A percentile compares a stretch with the other conserved stretches of the same genome.
Evolutionary conservation across 2,329 filamentous ascomycete genomes (phyloP).

Genomic region (Paracamarosporium sp.): DNA sequence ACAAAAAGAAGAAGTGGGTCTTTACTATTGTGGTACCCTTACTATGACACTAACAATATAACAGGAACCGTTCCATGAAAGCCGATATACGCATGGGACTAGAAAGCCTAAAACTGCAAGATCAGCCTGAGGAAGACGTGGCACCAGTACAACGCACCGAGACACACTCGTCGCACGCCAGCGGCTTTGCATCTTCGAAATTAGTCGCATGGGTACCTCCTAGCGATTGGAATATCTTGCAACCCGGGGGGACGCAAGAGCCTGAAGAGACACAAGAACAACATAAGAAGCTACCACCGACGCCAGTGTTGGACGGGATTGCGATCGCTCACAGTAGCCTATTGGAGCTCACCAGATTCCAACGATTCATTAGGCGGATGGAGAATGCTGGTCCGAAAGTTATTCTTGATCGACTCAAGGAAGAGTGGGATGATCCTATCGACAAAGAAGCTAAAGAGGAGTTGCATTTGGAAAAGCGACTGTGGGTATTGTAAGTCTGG

Average conservation of each 20-base stretch:
- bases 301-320: conserved; percentile 21
- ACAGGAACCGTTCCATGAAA: conserved; percentile 18
- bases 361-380: conserved; percentile 64
- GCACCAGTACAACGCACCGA: conserved; percentile 2
- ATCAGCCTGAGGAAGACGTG: conserved; percentile 13
- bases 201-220: conserved; percentile 35
- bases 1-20: conserved; percentile 19
- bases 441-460: conserved; percentile 57
- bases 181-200: conserved; percentile 17
- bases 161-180: conserved; percentile 17
- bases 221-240: conserved; percentile 42
- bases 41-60: neutral
- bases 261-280: conserved; percentile 15
- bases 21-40: neutral
- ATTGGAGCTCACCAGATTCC: conserved; percentile 50
- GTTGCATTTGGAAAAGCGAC: conserved; percentile 63
- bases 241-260: conserved; percentile 16
- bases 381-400: conserved; percentile 59
- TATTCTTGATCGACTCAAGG: conserved; percentile 63
- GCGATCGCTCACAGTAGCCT: conserved; percentile 25
- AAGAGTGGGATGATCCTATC: conserved; percentile 45
- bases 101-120: conserved; percentile 28
- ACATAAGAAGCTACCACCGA: conserved; percentile 23
- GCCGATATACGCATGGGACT: conserved; percentile 28
- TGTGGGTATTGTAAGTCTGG: conserved; percentile 63